Conservation (phyloP, 73 alveolate genomes). For the Paramecium primaurelia region DNA sequence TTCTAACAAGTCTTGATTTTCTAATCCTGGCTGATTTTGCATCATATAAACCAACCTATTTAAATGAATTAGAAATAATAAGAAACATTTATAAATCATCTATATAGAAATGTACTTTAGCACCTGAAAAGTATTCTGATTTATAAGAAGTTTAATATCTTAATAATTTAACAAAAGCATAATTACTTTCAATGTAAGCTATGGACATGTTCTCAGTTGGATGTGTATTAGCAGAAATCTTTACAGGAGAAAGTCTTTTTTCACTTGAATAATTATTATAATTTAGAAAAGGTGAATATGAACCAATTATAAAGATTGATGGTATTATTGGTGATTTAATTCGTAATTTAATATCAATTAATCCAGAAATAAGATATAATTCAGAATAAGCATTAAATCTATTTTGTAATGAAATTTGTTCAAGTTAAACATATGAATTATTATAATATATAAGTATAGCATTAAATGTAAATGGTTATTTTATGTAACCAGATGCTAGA, state of each 20-base stretch:
- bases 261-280: conserved; percentile 66
- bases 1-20: not conserved
- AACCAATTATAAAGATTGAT: not conserved
- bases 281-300: conserved; percentile 24
- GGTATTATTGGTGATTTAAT: not conserved
- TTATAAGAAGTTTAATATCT: not conserved
- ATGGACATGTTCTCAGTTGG: conserved; percentile 91
- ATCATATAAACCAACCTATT: not conserved
- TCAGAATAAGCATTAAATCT: not conserved
- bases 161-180: not conserved
- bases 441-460: not conserved
- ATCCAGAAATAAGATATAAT: not conserved
- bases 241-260: conserved; percentile 74
- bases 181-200: not conserved
- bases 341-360: not conserved
- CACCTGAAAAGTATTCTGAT: conserved; percentile 7
- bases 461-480: not conserved
- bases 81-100: not conserved
- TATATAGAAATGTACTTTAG: not conserved
- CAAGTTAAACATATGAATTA: conserved; percentile 6
- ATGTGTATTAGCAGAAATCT: conserved; percentile 81
- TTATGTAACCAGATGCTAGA: conserved; percentile 22
- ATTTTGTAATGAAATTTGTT: not conserved
- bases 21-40: conserved; percentile 7
- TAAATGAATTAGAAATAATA: not conserved